A percentile compares a stretch with the other conserved stretches of the same genome.
Evolutionary conservation across 352 stramenopile genomes (phyloP).

Genomic region (Globisporangium solare): DNA sequence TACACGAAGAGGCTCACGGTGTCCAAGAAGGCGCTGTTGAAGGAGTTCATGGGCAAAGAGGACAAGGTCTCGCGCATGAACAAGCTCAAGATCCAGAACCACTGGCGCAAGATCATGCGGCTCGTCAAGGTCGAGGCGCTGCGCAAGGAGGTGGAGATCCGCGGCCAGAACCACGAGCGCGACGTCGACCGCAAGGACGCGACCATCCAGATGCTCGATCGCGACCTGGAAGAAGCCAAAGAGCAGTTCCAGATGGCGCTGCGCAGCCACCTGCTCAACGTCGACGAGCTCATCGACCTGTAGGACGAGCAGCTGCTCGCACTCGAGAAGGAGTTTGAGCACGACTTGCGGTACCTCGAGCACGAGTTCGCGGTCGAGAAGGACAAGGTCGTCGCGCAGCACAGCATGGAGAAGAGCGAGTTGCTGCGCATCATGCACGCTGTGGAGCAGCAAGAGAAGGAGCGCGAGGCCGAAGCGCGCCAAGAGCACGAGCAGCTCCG

Average conservation of each 20-base stretch:
- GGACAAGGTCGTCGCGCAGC: slow-evolving; percentile 68
- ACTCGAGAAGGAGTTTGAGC: slow-evolving; percentile 90
- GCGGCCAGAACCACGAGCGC: slow-evolving; percentile 92
- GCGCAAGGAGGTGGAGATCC: slow-evolving; percentile 91
- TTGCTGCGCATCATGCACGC: slow-evolving; percentile 83
- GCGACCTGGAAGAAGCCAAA: slow-evolving; percentile 91
- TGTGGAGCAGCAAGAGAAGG: slow-evolving; percentile 81
- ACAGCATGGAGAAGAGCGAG: slow-evolving; percentile 68
- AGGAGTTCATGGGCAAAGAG: slow-evolving; percentile 76
- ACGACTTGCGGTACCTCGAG: slow-evolving; percentile 78
- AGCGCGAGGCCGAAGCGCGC: slow-evolving; percentile 64
- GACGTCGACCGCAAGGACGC: slow-evolving; percentile 94
- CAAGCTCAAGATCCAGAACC: slow-evolving; percentile 92
- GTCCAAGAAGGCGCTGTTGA: slow-evolving; percentile 71
- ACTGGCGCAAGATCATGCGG: slow-evolving; percentile 96
- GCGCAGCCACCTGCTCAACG: slow-evolving; percentile 83
- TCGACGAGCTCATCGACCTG: slow-evolving; percentile 91
- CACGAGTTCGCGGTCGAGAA: slow-evolving; percentile 85
- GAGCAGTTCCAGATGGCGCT: slow-evolving; percentile 93
- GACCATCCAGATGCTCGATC: slow-evolving; percentile 94
- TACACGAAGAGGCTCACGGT: slow-evolving; percentile 77
- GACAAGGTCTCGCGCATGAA: slow-evolving; percentile 75
- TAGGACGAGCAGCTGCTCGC: slow-evolving; percentile 84
- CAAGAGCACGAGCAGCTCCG: slow-evolving; percentile 87
- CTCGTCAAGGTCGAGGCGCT: slow-evolving; percentile 90